These are phyloP conservation scores for Colletotrichum orbiculare DNA, from an alignment of 2,329 filamentous ascomycete genomes.

Conservation along the genomic window DNA sequence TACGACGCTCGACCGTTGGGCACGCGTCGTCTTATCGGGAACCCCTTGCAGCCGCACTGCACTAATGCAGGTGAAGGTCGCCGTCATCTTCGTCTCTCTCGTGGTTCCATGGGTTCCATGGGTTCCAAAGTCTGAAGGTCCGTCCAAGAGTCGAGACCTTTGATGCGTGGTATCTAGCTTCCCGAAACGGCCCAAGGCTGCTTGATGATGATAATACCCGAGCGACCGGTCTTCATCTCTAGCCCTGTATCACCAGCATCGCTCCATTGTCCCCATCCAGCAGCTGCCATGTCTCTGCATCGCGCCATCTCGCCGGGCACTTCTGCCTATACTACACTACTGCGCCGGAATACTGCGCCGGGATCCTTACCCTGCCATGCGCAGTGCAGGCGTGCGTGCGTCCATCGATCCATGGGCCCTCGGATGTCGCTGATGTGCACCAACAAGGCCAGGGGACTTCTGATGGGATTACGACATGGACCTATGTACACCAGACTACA, in stretches of 20 bases:
- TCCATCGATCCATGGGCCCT: slow-evolving; percentile 12
- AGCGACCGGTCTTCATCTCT: neutral
- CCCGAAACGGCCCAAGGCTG: slow-evolving; percentile 24
- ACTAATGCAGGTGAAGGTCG: slow-evolving; percentile 31
- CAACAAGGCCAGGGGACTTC: neutral
- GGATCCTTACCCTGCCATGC: slow-evolving; percentile 10
- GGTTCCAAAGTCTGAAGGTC: neutral
- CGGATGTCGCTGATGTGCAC: neutral
- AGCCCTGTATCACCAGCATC: neutral
- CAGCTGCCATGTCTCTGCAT: slow-evolving; percentile 14
- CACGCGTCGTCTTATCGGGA: slow-evolving; percentile 25
- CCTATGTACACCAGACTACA: too few species aligned
- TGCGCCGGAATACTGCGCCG: neutral
- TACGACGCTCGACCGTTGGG: slow-evolving; percentile 5
- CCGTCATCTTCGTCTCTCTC: slow-evolving; percentile 14
- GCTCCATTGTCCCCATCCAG: slow-evolving; percentile 20
- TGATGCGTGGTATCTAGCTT: slow-evolving; percentile 2
- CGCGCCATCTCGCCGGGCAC: slow-evolving; percentile 4
- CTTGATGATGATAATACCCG: neutral
- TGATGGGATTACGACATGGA: neutral
- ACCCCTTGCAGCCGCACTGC: slow-evolving; percentile 31
- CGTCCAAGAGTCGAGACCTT: neutral
- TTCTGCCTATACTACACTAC: neutral
- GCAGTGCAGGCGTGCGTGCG: slow-evolving; percentile 9
- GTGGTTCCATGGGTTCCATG: neutral